Evolutionary conservation across 78 protist genomes (phyloP), one percentile per base, ranked within the genome.

Genomic region (Ministeria vibrans): DNA sequence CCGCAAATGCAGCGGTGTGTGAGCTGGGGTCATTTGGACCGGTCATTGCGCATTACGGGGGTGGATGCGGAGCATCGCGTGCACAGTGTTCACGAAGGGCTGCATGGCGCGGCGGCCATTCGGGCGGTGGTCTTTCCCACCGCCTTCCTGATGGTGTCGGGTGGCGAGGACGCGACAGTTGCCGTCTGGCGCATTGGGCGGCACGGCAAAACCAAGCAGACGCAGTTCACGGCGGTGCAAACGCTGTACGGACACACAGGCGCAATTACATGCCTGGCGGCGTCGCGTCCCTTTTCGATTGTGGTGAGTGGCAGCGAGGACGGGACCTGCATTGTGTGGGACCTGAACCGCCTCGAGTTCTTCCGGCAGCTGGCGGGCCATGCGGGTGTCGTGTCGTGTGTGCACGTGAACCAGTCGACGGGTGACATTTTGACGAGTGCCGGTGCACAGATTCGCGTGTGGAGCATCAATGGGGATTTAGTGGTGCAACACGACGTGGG

Each of bases 241-340:
- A 46, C 77, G 59, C 42, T 91, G 49, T 23, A 27, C 42, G 90
- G 92, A 7, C 92, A 88, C 39, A 44, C 81, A 7, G 82, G 80
- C 13, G 42, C 84, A 22, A 74, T 90, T 32, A 84, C 93, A 27
- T 74, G 81, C 43, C 34, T 87, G 2, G 90, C 88, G 6, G 82
- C 79, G 7, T 76, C 85, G 28, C 39, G 86, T 20, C 79, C 85
- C 1, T 85, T 49, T 61, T 68, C 81, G 46, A 69, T 86, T 18
- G 44, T 89, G 45, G 92, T 87, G 11, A 44, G 77, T 38, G 92
- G 91, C n/a, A 62, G 90, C 3, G 75, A 76, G 49, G 93, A 89
- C 32, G 78, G 76, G 15, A 89, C 86, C 15, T 71, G 80, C 79
- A 70, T 70, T 70, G 49, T 91, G 38, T 91, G 95, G 95, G 92